Evolutionary conservation across 306 rosid genomes (phyloP), one percentile per base, ranked within the genome.

Genomic region (Pachyrhizus erosus): DNA sequence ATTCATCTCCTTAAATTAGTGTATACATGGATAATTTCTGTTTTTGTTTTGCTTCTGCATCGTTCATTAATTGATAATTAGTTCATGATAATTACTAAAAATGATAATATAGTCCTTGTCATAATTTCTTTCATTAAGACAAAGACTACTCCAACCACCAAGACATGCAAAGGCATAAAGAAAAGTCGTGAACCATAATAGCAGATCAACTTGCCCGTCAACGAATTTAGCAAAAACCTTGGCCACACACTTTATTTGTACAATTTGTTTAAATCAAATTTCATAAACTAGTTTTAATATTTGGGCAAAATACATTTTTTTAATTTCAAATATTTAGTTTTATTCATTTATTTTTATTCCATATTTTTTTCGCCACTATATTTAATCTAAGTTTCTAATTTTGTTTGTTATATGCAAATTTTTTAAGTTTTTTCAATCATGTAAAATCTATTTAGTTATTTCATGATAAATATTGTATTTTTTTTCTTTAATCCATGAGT

Each of bases 131-230:
- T 79, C 84, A 74, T 79, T 72, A 46, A 29, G 89, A 82, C 40
- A 78, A 73, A 46, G 82, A 78, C 89, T 73, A 14, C 65, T 43
- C 83, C 83, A 64, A 72, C 86, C 64, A 73, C 79, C 78, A 43
- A 21, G 60, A 7, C 69, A 62, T 62, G 77, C 27, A 43, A 72
- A 54, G 46, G 66, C 68, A 48, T n/a, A 51, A 42, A 9, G 20
- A 55, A 70, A 81, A 76, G 65, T 76, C 20, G 37, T 51, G 46
- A 71, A 7, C 77, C 29, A 72, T 21, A 62, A 21, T 23, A 83
- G 48, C 49, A 27, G 29, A 45, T n/a, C n/a, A n/a, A n/a, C 82
- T 48, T 49, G 58, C 49, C n/a, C 34, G 37, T 68, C 85, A 76
- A 65, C 20, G 0, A 70, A 27, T 77, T 33, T 70, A 7, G 54